Conservation (phyloP, 2,329 filamentous ascomycete genomes). For the Penicillium olsonii region DNA sequence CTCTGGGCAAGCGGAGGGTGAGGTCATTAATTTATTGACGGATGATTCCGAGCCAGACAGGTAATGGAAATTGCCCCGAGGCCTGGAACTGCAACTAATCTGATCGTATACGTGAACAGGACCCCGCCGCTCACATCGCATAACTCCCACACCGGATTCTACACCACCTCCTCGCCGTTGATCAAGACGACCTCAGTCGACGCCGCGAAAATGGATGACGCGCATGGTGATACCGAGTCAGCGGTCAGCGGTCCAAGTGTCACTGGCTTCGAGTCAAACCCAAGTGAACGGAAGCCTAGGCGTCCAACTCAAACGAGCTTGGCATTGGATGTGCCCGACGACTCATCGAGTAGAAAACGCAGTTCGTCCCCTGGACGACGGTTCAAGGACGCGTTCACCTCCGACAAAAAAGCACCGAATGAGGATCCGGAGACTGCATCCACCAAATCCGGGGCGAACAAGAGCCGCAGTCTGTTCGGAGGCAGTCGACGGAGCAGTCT, state of each 20-base stretch:
- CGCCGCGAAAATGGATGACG: constrained; percentile 37
- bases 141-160: constrained; percentile 67
- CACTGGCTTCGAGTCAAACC: constrained; percentile 45
- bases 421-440: constrained; percentile 51
- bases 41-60: constrained; percentile 45
- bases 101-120: constrained; percentile 27
- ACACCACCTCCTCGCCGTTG: constrained; percentile 69
- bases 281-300: constrained; percentile 37
- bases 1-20: constrained; percentile 21
- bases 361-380: constrained; percentile 70
- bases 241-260: constrained; percentile 31
- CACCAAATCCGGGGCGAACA: constrained; percentile 44
- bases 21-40: constrained; percentile 33
- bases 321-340: constrained; percentile 35
- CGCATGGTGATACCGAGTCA: constrained; percentile 29
- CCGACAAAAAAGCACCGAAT: constrained; percentile 54
- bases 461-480: constrained; percentile 43
- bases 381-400: constrained; percentile 69
- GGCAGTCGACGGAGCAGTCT: constrained; percentile 38
- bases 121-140: constrained; percentile 56
- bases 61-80: constrained; percentile 24
- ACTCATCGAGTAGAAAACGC: constrained; percentile 51
- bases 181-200: constrained; percentile 59
- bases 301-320: constrained; percentile 30
- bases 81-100: background rate